Evolutionary conservation across 805 yeast genomes (phyloP).

Genomic region (Yarrowia sp.): DNA sequence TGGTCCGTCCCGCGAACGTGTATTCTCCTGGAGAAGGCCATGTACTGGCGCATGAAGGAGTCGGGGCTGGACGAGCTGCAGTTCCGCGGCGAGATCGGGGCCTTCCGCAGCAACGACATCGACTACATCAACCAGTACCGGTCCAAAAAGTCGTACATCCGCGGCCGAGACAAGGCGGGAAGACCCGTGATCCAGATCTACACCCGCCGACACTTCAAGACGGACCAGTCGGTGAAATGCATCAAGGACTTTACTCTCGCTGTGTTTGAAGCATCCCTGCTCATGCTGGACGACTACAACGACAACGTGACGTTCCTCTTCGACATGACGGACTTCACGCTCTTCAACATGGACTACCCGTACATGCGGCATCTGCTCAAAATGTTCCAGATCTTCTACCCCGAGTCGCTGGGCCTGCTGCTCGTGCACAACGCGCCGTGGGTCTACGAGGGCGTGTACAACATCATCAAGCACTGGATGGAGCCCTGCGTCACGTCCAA

Average conservation of each 20-base stretch:
- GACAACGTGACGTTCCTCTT: constrained; percentile 83
- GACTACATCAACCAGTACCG: constrained; percentile 52
- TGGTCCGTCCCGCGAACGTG: constrained; percentile 77
- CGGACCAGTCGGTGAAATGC: constrained; percentile 57
- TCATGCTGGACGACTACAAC: constrained; percentile 50
- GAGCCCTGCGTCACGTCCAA: constrained; percentile 85
- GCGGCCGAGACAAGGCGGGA: constrained; percentile 94
- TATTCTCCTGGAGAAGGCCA: constrained; percentile 81
- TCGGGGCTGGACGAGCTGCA: constrained; percentile 80
- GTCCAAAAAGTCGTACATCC: constrained; percentile 81
- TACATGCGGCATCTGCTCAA: constrained; percentile 78
- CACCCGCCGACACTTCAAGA: constrained; percentile 52
- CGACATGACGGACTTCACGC: constrained; percentile 80
- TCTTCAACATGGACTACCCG: constrained; percentile 88
- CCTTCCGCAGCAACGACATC: constrained; percentile 63
- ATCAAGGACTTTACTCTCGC: constrained; percentile 62
- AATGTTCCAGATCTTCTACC: constrained; percentile 81
- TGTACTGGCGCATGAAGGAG: constrained; percentile 77
- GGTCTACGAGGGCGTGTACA: constrained; percentile 84
- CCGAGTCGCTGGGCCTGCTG: constrained; percentile 71
- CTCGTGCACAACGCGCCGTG: constrained; percentile 82
- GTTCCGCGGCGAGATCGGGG: constrained; percentile 55
- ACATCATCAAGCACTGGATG: constrained; percentile 73
- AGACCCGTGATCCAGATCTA: constrained; percentile 60
- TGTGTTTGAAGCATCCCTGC: constrained; percentile 64